A percentile compares a stretch with the other conserved stretches of the same genome.
Evolutionary conservation across 148 eudicot species (phyloP).

Genomic region (Fagopyrum homotropicum): DNA sequence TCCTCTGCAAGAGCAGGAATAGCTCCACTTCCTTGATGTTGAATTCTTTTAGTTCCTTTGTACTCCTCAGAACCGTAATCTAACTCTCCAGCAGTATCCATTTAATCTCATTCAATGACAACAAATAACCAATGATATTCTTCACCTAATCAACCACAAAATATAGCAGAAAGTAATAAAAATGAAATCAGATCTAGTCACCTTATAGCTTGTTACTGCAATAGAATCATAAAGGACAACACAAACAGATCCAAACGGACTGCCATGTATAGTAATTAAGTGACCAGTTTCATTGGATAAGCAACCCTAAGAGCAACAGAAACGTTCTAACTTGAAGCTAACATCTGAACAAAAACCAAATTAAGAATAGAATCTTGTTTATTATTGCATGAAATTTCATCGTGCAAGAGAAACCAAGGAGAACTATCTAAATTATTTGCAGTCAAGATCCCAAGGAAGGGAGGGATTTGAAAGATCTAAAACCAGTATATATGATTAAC

Average conservation of each 20-base stretch:
- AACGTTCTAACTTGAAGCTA: background rate
- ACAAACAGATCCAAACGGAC: background rate
- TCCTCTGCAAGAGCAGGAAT: slow-evolving; percentile 88
- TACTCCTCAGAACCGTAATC: slow-evolving; percentile 69
- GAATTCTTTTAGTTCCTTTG: slow-evolving; percentile 54
- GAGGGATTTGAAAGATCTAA: background rate
- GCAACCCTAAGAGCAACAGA: background rate
- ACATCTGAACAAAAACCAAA: background rate
- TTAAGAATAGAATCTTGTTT: background rate
- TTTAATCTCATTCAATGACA: slow-evolving; percentile 20
- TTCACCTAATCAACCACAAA: slow-evolving; percentile 22
- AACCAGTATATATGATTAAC: background rate
- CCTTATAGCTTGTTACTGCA: background rate
- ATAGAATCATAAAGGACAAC: slow-evolving; percentile 5
- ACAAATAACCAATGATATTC: slow-evolving; percentile 1
- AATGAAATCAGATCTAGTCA: background rate
- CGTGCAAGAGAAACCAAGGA: background rate
- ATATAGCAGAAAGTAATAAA: background rate
- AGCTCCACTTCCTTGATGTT: slow-evolving; percentile 67
- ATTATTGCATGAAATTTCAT: background rate
- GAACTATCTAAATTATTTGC: background rate
- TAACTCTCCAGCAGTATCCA: slow-evolving; percentile 55
- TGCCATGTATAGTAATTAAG: too few relatives aligned
- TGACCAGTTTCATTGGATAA: too few relatives aligned
- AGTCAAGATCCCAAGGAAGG: background rate